These are phyloP conservation scores for Salvia sclarea DNA, from an alignment of 305 asterid species.

Conservation along the genomic window DNA sequence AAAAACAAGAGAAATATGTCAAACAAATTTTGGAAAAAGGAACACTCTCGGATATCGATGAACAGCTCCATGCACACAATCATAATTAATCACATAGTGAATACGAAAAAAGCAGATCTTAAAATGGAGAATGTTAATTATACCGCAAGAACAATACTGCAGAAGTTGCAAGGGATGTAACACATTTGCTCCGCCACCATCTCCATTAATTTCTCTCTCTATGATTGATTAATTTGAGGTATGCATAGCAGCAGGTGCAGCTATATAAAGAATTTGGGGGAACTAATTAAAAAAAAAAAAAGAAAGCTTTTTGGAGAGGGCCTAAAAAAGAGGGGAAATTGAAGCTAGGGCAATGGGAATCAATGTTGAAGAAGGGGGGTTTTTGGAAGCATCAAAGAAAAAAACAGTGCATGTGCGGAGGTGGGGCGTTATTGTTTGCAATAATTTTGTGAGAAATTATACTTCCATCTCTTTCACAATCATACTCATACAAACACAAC, in stretches of 20 bases:
- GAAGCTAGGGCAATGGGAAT: no score
- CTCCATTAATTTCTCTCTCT: slow-evolving; percentile 40
- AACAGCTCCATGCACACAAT: slow-evolving; percentile 28
- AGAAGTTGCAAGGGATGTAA: slow-evolving; percentile 89
- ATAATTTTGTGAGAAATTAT: slow-evolving; percentile 37
- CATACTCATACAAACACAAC: no score
- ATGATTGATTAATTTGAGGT: no score
- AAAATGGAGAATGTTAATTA: neutral
- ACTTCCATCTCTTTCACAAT: slow-evolving; percentile 41
- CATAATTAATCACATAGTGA: no score
- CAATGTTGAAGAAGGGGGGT: neutral
- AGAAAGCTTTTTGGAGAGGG: no score
- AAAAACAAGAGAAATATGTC: slow-evolving; percentile 16
- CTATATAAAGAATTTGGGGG: neutral
- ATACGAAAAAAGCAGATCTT: slow-evolving; percentile 39
- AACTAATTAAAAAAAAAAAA: no score
- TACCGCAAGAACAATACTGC: slow-evolving; percentile 90
- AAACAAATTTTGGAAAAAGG: no score
- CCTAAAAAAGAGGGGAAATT: no score
- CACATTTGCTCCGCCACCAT: slow-evolving; percentile 62
- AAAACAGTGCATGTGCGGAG: slow-evolving; percentile 37
- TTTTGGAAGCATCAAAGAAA: slow-evolving; percentile 43
- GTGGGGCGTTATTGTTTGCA: slow-evolving; percentile 39
- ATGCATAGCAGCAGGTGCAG: neutral
- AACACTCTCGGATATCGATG: neutral